phyloP scores from a whole-genome alignment of 78 protist genomes.

The Tieghemostelium lacteum region DNA sequence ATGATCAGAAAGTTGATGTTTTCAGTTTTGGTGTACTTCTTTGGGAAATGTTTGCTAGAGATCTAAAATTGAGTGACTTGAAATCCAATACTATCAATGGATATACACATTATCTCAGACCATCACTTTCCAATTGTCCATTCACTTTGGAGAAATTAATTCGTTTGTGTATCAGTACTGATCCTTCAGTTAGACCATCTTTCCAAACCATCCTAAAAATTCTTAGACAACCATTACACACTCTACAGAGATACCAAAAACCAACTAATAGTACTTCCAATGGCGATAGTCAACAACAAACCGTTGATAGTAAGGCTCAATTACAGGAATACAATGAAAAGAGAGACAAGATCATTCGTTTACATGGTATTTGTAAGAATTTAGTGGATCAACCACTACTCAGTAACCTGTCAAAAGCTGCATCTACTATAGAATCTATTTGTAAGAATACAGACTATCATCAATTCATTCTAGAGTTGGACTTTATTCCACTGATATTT shows the following conservation, averaged over 20 bases:
- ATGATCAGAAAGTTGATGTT: conserved; percentile 61
- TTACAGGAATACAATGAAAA: conserved; percentile 1
- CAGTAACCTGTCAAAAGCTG: conserved; percentile 15
- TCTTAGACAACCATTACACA: conserved; percentile 68
- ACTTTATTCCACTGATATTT: conserved; percentile 37
- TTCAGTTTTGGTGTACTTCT: conserved; percentile 69
- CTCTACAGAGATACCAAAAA: conserved; percentile 34
- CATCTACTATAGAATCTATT: conserved; percentile 29
- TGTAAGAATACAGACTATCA: conserved; percentile 36
- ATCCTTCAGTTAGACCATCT: conserved; percentile 62
- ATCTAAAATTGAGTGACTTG: conserved; percentile 17
- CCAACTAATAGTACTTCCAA: not conserved
- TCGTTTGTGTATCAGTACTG: conserved; percentile 39
- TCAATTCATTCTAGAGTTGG: not conserved
- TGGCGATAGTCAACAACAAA: not conserved
- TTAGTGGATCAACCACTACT: conserved; percentile 14
- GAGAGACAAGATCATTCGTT: conserved; percentile 18
- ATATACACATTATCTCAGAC: conserved; percentile 46
- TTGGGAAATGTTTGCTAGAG: conserved; percentile 80
- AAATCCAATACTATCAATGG: conserved; percentile 51
- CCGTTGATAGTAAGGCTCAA: not conserved
- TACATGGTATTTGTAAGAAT: conserved; percentile 9
- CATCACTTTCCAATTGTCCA: conserved; percentile 65
- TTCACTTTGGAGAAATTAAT: conserved; percentile 60
- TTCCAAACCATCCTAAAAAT: conserved; percentile 55